Evolutionary conservation across 495 filamentous ascomycete species (phyloP), one percentile per base, ranked within the genome.

Genomic region (Parathielavia appendiculata): DNA sequence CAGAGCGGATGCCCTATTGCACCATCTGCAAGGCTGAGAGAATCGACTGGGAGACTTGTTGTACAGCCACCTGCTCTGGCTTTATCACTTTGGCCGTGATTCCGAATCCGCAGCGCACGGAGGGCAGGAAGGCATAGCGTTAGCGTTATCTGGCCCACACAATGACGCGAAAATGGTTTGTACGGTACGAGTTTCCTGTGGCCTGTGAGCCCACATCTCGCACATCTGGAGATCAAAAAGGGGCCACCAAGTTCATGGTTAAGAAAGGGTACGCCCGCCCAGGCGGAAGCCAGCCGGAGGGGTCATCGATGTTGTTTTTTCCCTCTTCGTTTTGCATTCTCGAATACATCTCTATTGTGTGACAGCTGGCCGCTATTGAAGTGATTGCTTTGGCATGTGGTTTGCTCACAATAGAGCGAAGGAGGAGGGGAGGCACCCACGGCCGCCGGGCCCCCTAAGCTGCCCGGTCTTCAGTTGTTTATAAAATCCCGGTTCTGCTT

Each of bases 371-470:
- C n/a, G 11, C 23, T 41, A 44, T 54, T 19, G 26, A 44, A 1
- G 22, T 54, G 32, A 34, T 54, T 45, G 40, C n/a, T 45, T n/a
- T 17, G 52, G 26, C 22, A 34, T 54, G 52, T 54, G 52, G 40
- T 54, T 10, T 45, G 52, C 52, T 54, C 40, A 54, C 20, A 36
- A 35, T 54, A 36, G 26, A 30, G 26, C 26, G 26, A 30, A 30
- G 26, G 26, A 30, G 26, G 2, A 30, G 23, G 8, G 9, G 12
- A 45, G n/a, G 16, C 26, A 16, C 13, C 39, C 7, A 10, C 26
- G 26, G 52, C 26, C n/a, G 22, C 6, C 40, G 8, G 12, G 2
- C 26, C 36, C 52, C 52, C 30, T 45, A 17, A 41, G 6, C 30
- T 35, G 26, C 26, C 26, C 6, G 26, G 26, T 30, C 47, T 20